Percentiles rank a stretch among this genome's conserved stretches.
Evolutionary conservation across 2,329 filamentous ascomycete genomes (phyloP).

Genomic region (Colletotrichum liaoningense): DNA sequence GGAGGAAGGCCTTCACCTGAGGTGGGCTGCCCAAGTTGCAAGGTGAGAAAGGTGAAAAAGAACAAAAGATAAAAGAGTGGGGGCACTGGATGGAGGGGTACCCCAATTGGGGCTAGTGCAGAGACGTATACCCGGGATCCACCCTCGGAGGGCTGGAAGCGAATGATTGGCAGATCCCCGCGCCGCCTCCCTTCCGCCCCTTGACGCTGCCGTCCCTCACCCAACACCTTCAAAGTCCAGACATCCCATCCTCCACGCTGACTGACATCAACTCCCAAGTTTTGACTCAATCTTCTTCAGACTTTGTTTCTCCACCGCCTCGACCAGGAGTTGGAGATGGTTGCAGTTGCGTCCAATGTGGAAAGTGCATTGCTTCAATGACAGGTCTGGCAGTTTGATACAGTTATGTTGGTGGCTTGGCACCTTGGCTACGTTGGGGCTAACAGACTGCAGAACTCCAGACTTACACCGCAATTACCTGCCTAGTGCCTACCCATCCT

Average conservation of each 20-base stretch:
- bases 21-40: no score
- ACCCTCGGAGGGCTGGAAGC: not conserved
- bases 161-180: not conserved
- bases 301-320: not conserved
- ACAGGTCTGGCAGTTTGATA: not conserved
- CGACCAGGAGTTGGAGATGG: not conserved
- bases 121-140: not conserved
- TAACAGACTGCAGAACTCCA: no score
- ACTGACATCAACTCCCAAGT: not conserved
- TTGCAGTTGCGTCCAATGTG: not conserved
- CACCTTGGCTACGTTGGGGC: not conserved
- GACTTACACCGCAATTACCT: no score
- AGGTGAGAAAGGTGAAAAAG: not conserved
- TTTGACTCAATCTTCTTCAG: not conserved
- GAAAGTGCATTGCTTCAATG: not conserved
- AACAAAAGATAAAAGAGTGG: slow-evolving; percentile 8
- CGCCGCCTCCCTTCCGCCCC: not conserved
- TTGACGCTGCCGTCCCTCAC: not conserved
- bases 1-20: no score
- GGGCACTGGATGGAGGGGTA: not conserved
- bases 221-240: not conserved
- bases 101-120: no score
- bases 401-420: not conserved
- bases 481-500: no score
- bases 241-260: not conserved